Base-by-base conservation (phyloP, 108 stramenopile species). In the Cyclostephanos tholiformis region DNA sequence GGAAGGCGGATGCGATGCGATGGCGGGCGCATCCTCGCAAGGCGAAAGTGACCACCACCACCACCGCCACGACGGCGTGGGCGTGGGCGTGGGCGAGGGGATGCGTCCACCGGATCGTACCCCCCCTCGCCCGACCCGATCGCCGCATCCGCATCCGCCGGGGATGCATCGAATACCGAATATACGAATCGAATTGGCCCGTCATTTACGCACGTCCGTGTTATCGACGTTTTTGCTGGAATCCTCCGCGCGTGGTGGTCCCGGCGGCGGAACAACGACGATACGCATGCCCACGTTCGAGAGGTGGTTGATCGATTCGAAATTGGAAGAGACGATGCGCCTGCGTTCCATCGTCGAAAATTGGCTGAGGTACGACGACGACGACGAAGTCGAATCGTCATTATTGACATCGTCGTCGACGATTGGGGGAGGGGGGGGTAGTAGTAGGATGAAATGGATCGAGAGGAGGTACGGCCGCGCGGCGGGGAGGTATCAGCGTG, bases 261-360 rank as follows among this genome's bases (percentile, higher is more conserved):
- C 20, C 32, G 26, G 76, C 74, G n/a, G n/a, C n/a, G n/a, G n/a
- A n/a, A n/a, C n/a, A n/a, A n/a, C n/a, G n/a, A 55, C 41, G 32
- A 2, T 90, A 0, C 82, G 89, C 19, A 92, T 92, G 89, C 89
- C 91, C 10, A 50, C 78, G 0, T 92, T 92, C 74, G 91, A 92
- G 65, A 63, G 91, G 44, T 92, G 89, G 89, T 50, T 90, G 17
- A 14, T 92, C n/a, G 91, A 92, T 67, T 76, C 88, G 0, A 89
- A 83, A 48, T 48, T 87, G 19, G 91, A 92, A 68, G 87, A 91
- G 51, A 64, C 39, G 20, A 38, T 57, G 51, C 41, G 76, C 32
- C 39, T 72, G 36, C 53, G 65, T 29, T 65, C 62, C 17, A 66
- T 81, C 43, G 32, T 65, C 26, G 44, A 51, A 16, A 13, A 35